Conservation (phyloP, 352 stramenopile genomes). For the Phytopythium ostracodes region DNA sequence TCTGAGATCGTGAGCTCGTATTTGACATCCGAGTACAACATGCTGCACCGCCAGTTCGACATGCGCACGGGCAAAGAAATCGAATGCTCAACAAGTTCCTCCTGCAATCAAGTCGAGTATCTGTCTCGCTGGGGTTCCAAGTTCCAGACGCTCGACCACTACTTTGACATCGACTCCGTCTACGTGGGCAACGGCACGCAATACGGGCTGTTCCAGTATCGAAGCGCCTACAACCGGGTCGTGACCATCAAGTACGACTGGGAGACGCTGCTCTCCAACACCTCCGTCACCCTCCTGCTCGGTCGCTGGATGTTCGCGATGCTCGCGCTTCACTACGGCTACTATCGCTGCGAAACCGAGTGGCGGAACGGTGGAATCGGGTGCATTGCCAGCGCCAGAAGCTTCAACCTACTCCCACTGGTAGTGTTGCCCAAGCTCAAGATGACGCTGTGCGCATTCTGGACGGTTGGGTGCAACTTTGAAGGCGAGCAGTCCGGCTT, state of each 20-base stretch:
- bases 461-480: too few relatives aligned
- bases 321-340: conserved; percentile 29
- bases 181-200: too few relatives aligned
- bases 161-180: conserved; percentile 3
- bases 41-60: background rate
- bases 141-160: conserved; percentile 11
- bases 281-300: conserved; percentile 28
- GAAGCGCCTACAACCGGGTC: background rate
- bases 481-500: too few relatives aligned
- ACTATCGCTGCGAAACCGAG: background rate
- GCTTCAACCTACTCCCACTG: too few relatives aligned
- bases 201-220: too few relatives aligned
- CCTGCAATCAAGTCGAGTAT: too few relatives aligned
- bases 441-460: too few relatives aligned
- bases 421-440: too few relatives aligned
- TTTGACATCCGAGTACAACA: background rate
- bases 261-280: conserved; percentile 41
- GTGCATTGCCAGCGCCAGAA: background rate
- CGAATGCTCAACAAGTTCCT: too few relatives aligned
- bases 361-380: conserved; percentile 7
- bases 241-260: conserved; percentile 34
- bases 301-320: conserved; percentile 39
- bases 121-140: background rate
- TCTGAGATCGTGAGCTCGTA: background rate
- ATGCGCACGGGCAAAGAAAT: too few relatives aligned